Conservation (phyloP, 352 stramenopile species). For the Globisporangium ultimum region DNA sequence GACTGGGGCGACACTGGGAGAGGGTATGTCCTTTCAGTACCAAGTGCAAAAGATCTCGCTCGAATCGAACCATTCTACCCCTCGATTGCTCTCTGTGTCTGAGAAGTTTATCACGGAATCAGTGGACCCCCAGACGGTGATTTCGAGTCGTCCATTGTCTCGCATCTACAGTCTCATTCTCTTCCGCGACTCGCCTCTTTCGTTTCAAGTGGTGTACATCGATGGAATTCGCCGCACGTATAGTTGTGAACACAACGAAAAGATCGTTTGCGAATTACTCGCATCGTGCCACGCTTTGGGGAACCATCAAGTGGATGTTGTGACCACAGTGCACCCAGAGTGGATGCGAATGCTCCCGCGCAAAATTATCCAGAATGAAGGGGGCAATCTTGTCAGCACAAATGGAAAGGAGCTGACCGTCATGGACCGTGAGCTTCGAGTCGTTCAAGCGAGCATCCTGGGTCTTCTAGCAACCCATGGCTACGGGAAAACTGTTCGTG, state of each 20-base stretch:
- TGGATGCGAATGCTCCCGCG: constrained; percentile 71
- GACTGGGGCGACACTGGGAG: constrained; percentile 16
- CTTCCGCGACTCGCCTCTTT: constrained; percentile 52
- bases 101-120: constrained; percentile 73
- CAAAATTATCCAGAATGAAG: constrained; percentile 71
- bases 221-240: constrained; percentile 74
- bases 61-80: constrained; percentile 29
- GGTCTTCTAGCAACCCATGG: constrained; percentile 55
- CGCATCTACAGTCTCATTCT: constrained; percentile 72
- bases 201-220: constrained; percentile 74
- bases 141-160: constrained; percentile 65
- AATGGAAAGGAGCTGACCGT: constrained; percentile 34
- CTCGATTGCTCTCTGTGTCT: constrained; percentile 55
- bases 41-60: constrained; percentile 59
- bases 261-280: constrained; percentile 73
- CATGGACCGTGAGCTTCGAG: constrained; percentile 66
- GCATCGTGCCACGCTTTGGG: constrained; percentile 71
- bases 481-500: constrained; percentile 56
- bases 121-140: constrained; percentile 41
- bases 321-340: constrained; percentile 38
- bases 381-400: constrained; percentile 37
- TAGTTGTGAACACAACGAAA: constrained; percentile 58
- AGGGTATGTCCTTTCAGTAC: constrained; percentile 64
- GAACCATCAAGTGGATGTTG: constrained; percentile 65
- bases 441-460: constrained; percentile 61